Evolutionary conservation across 2,329 filamentous ascomycete genomes (phyloP), one percentile per base, ranked within the genome.

Genomic region (Colletotrichum gloeosporioides): DNA sequence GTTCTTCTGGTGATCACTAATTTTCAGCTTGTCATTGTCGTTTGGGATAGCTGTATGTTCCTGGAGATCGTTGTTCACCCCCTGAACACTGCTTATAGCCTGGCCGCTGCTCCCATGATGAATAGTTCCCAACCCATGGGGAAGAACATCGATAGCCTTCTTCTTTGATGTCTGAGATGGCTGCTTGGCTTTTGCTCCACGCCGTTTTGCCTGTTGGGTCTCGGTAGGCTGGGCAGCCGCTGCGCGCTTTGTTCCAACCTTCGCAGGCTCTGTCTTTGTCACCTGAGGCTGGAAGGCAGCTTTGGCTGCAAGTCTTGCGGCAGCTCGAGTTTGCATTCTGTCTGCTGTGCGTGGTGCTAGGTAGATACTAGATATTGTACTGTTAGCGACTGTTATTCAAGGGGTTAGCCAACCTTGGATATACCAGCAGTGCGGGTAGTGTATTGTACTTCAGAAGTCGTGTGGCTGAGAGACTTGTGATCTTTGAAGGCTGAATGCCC

Each of bases 61-160:
- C n/a, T 49, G 5, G 10, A 22, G 0, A 22, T 49, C 7, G n/a
- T 3, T 1, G 18, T 49, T 22, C n/a, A 22, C 44, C 44, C n/a
- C n/a, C 44, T 49, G 44, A 49, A 49, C n/a, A 5, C 10, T 6
- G 44, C 18, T 49, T 49, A n/a, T 22, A 10, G 31, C 36, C 18
- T 34, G 29, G 16, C 16, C 15, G 8, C 32, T 27, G 22, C 39
- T 36, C 34, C 49, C 15, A 31, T 16, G 32, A 34, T 72, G 64
- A 16, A 75, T 73, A 65, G 77, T 81, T 6, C 78, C 75, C 31
- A 78, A 53, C 18, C 75, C 75, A 49, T 78, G 77, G 13, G 77
- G 77, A 18, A 78, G 70, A 13, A 44, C 36, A 18, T 64, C 12
- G 4, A 15, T 13, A 36, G 12, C 32, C 27, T 29, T n/a, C 34